Evolutionary conservation across 1,139 yeast genomes (phyloP).

Genomic region (Yamadazyma conglobata): DNA sequence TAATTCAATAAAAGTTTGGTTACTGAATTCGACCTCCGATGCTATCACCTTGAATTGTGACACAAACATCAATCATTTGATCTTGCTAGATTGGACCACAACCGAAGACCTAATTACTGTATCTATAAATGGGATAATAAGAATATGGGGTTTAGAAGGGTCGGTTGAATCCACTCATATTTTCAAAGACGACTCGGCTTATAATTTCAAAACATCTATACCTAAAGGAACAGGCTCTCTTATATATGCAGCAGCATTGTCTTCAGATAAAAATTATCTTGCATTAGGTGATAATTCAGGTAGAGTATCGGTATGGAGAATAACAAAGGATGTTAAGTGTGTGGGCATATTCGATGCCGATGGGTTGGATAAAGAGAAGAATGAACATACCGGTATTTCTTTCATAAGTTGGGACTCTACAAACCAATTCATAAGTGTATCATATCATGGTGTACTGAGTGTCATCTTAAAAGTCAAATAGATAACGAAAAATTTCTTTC

Average conservation of each 20-base stretch:
- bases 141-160: constrained; percentile 60
- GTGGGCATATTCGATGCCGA: constrained; percentile 7
- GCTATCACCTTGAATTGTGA: constrained; percentile 24
- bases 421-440: constrained; percentile 32
- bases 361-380: constrained; percentile 7
- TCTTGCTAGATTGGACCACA: constrained; percentile 51
- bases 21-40: constrained; percentile 51
- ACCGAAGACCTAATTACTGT: constrained; percentile 27
- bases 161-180: constrained; percentile 5
- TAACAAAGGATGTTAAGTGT: constrained; percentile 8
- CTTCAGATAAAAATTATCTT: constrained; percentile 45
- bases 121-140: constrained; percentile 69
- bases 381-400: constrained; percentile 30
- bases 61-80: constrained; percentile 47
- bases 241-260: constrained; percentile 49
- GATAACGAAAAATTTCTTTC: not conserved
- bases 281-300: constrained; percentile 69
- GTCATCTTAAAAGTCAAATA: constrained; percentile 4
- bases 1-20: constrained; percentile 67
- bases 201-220: constrained; percentile 5
- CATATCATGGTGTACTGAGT: constrained; percentile 38
- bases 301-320: constrained; percentile 51
- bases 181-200: constrained; percentile 8
- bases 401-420: constrained; percentile 42
- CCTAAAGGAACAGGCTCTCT: constrained; percentile 13